phyloP scores from a whole-genome alignment of 2,329 filamentous ascomycete genomes.

The Colletotrichum sp. region DNA sequence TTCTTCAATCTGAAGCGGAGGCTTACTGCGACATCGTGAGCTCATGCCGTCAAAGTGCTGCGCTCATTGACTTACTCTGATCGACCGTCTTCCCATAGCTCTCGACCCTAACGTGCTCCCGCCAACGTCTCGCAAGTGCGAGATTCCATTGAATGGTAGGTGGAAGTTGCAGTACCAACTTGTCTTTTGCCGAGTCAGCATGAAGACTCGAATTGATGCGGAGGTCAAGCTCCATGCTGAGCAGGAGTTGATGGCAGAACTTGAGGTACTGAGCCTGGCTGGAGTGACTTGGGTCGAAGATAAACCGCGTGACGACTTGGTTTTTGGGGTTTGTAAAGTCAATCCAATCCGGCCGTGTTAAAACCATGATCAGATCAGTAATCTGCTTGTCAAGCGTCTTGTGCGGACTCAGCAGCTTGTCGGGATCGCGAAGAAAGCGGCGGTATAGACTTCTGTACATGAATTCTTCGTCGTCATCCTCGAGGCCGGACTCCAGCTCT shows the following conservation, averaged over 20 bases:
- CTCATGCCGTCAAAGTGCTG: background rate
- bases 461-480: slow-evolving; percentile 61
- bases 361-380: slow-evolving; percentile 70
- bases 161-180: slow-evolving; percentile 68
- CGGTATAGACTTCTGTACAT: slow-evolving; percentile 71
- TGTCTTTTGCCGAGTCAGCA: slow-evolving; percentile 67
- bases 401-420: slow-evolving; percentile 64
- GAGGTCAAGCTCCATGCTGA: slow-evolving; percentile 73
- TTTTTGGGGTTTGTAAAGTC: slow-evolving; percentile 74
- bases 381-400: slow-evolving; percentile 74
- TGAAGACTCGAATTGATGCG: slow-evolving; percentile 70
- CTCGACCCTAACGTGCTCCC: slow-evolving; percentile 72
- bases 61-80: slow-evolving; percentile 44
- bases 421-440: slow-evolving; percentile 70
- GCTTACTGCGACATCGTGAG: slow-evolving; percentile 46
- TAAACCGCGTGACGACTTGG: slow-evolving; percentile 76
- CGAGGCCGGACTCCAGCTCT: slow-evolving; percentile 60
- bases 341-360: slow-evolving; percentile 74
- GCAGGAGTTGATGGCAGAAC: slow-evolving; percentile 79
- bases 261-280: slow-evolving; percentile 64
- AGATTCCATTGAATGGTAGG: slow-evolving; percentile 76
- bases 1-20: slow-evolving; percentile 70
- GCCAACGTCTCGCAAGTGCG: slow-evolving; percentile 76
- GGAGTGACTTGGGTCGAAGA: slow-evolving; percentile 63
- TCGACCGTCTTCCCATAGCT: slow-evolving; percentile 59